Conservation (phyloP, 1,139 yeast species). For the Petasospora rhodanensis region DNA sequence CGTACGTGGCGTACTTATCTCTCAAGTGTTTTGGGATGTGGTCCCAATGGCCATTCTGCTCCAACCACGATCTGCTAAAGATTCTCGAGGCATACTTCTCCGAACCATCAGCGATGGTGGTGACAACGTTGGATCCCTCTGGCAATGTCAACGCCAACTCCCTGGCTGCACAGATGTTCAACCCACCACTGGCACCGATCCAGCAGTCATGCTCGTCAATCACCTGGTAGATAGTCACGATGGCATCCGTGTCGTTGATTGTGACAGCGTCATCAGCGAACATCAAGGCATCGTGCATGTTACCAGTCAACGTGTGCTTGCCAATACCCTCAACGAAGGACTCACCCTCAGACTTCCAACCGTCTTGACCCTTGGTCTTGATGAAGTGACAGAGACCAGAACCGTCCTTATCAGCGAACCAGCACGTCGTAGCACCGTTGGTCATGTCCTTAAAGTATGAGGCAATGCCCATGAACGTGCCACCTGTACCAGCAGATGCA, state of each 20-base stretch:
- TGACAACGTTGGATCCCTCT: conserved; percentile 22
- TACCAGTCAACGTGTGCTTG: conserved; percentile 20
- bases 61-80: conserved; percentile 18
- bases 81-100: conserved; percentile 22
- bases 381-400: conserved; percentile 21
- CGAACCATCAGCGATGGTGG: conserved; percentile 22
- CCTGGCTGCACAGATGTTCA: conserved; percentile 21
- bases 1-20: conserved; percentile 11
- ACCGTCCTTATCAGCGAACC: conserved; percentile 21
- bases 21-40: conserved; percentile 17
- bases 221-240: conserved; percentile 15
- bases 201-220: conserved; percentile 19
- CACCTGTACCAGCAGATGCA: conserved; percentile 23
- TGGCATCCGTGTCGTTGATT: conserved; percentile 17
- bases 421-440: conserved; percentile 14
- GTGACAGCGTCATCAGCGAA: conserved; percentile 20
- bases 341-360: conserved; percentile 19
- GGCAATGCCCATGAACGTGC: conserved; percentile 23
- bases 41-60: conserved; percentile 21
- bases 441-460: conserved; percentile 16
- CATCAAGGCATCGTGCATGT: conserved; percentile 18
- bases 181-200: conserved; percentile 23
- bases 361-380: conserved; percentile 15
- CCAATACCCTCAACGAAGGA: conserved; percentile 26
- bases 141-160: conserved; percentile 21